These are phyloP conservation scores for Suillus subluteus DNA, from an alignment of 768 basidiomycete genomes.

Conservation along the genomic window DNA sequence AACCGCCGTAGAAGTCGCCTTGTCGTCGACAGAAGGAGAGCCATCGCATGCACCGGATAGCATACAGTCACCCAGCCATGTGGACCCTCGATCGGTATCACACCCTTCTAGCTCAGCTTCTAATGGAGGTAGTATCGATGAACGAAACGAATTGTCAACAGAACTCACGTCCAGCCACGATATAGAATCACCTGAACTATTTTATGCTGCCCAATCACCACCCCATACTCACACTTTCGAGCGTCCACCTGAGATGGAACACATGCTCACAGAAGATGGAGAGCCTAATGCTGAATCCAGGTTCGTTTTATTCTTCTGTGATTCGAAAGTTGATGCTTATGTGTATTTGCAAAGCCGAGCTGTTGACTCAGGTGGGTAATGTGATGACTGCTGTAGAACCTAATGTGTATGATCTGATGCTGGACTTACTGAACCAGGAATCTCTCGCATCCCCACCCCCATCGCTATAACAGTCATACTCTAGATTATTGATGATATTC, in stretches of 20 bases:
- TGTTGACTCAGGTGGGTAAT: constrained; percentile 60
- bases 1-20: constrained; percentile 38
- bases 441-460: constrained; percentile 75
- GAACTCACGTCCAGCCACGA: constrained; percentile 25
- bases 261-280: constrained; percentile 64
- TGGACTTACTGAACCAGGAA: constrained; percentile 44
- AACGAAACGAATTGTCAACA: constrained; percentile 21
- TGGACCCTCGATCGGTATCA: constrained; percentile 15
- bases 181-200: constrained; percentile 10
- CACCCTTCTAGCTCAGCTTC: constrained; percentile 14
- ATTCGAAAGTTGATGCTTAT: constrained; percentile 14
- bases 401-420: constrained; percentile 32
- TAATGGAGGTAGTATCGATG: constrained; percentile 17
- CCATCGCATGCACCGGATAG: constrained; percentile 15
- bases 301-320: constrained; percentile 38
- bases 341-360: constrained; percentile 45
- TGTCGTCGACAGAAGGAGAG: constrained; percentile 38
- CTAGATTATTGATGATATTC: constrained; percentile 27
- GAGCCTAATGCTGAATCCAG: constrained; percentile 71
- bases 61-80: constrained; percentile 12
- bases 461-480: constrained; percentile 38
- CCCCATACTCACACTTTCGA: constrained; percentile 28
- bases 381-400: constrained; percentile 14
- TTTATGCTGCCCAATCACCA: constrained; percentile 32
- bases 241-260: constrained; percentile 50